phyloP scores from a whole-genome alignment of 2,329 filamentous ascomycete genomes.

The Tetracladium maxilliforme region DNA sequence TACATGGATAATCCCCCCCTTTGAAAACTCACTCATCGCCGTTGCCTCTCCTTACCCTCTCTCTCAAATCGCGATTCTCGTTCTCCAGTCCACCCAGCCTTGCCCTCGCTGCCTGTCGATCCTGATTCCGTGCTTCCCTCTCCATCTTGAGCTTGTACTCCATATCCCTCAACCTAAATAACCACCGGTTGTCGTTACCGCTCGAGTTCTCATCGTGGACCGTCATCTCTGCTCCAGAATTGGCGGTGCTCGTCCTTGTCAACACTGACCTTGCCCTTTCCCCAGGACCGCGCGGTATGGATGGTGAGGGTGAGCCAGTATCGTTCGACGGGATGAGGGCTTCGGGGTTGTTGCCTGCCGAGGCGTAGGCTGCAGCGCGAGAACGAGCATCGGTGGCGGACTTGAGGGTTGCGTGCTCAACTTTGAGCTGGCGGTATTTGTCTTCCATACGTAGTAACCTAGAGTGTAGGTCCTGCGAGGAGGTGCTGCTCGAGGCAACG shows the following conservation, averaged over 20 bases:
- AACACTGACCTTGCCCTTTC: too few species aligned
- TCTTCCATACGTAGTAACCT: constrained; percentile 40
- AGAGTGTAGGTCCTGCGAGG: constrained; percentile 25
- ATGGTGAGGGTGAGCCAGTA: too few species aligned
- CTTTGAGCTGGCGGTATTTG: constrained; percentile 45
- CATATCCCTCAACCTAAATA: constrained; percentile 71
- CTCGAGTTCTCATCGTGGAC: too few species aligned
- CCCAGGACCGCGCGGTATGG: too few species aligned
- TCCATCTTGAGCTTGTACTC: constrained; percentile 84
- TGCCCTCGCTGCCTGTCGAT: constrained; percentile 71
- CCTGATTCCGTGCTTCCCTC: constrained; percentile 70
- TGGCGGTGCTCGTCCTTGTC: constrained; percentile 19
- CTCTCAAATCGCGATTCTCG: constrained; percentile 53
- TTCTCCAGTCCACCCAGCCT: constrained; percentile 61
- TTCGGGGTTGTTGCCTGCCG: too few species aligned
- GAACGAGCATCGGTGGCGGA: not conserved
- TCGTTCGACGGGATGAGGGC: too few species aligned
- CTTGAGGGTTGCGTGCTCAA: constrained; percentile 37
- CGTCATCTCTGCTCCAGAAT: constrained; percentile 13
- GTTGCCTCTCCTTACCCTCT: constrained; percentile 6
- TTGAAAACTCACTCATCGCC: too few species aligned
- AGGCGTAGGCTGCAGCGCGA: constrained; percentile 1
- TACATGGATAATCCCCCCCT: too few species aligned
- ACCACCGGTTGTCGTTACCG: constrained; percentile 62
- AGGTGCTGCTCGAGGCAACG: constrained; percentile 33